These are phyloP conservation scores for Diaporthe nobilis DNA, from an alignment of 2,329 filamentous ascomycete species.

Conservation along the genomic window DNA sequence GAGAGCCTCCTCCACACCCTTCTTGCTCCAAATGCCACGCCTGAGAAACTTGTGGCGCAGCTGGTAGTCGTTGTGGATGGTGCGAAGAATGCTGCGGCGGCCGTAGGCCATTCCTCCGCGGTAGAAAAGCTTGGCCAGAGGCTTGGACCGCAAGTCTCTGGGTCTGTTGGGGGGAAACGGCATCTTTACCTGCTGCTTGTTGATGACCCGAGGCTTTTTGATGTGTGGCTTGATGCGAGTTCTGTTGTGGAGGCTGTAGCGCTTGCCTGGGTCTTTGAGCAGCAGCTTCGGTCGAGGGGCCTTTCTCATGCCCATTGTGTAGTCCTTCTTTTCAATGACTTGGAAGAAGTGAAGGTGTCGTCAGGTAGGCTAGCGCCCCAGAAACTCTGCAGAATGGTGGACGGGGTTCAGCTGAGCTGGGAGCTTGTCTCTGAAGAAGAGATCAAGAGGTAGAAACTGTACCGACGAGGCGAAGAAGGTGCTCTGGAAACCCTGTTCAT, in stretches of 20 bases:
- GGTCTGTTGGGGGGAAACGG: not conserved
- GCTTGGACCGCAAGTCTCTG: not conserved
- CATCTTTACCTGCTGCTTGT: not conserved
- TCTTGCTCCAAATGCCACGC: not conserved
- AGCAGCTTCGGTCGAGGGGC: too few species aligned
- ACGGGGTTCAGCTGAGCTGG: not conserved
- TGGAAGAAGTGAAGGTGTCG: not conserved
- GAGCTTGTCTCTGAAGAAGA: not conserved
- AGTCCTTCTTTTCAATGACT: not conserved
- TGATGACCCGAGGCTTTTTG: too few species aligned
- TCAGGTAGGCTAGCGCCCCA: too few species aligned
- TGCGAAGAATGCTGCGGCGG: not conserved
- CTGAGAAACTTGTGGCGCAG: not conserved
- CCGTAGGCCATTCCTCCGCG: constrained; percentile 7
- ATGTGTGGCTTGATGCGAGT: not conserved
- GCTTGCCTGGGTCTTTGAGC: not conserved
- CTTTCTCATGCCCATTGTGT: not conserved
- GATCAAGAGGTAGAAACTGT: not conserved
- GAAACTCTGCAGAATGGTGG: too few species aligned
- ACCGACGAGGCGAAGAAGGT: not conserved
- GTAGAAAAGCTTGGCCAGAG: not conserved
- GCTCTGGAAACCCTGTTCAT: too few species aligned
- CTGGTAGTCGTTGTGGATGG: not conserved
- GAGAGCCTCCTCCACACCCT: not conserved
- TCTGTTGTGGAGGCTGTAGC: not conserved